These are phyloP conservation scores for Botrytis aclada DNA, from an alignment of 2,329 filamentous ascomycete genomes.

Conservation along the genomic window DNA sequence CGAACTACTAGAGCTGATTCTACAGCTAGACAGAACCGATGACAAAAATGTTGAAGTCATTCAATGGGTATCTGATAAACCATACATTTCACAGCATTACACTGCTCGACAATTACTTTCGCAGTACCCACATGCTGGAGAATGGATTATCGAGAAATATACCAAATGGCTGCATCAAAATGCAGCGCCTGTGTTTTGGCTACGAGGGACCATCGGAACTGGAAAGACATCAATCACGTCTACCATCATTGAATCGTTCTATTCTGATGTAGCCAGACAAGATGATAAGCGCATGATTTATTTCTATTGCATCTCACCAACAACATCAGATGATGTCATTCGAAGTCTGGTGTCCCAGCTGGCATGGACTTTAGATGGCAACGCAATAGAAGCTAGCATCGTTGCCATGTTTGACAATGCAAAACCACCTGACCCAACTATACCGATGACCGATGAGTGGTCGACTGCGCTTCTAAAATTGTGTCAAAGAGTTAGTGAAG, in stretches of 20 bases:
- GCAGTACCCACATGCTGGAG: neutral
- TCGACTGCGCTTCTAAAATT: neutral
- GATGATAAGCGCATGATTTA: neutral
- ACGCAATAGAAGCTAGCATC: neutral
- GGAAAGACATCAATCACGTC: neutral
- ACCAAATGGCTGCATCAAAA: neutral
- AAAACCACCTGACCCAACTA: neutral
- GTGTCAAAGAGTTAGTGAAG: neutral
- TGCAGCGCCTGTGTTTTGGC: neutral
- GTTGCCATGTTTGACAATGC: neutral
- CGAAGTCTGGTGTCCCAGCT: constrained; percentile 6
- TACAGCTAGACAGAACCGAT: neutral
- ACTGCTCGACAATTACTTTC: constrained; percentile 4
- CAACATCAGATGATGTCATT: neutral
- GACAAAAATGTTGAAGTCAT: neutral
- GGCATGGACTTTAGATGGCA: neutral
- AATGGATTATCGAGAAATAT: neutral
- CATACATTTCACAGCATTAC: neutral
- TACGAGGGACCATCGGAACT: neutral
- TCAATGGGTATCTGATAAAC: neutral
- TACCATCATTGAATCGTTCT: neutral
- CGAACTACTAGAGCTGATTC: neutral
- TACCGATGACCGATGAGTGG: neutral
- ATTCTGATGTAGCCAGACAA: constrained; percentile 1
- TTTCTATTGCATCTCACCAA: constrained; percentile 10